Conservation (phyloP, 768 basidiomycete genomes). For the Boletus tomentosulus region DNA sequence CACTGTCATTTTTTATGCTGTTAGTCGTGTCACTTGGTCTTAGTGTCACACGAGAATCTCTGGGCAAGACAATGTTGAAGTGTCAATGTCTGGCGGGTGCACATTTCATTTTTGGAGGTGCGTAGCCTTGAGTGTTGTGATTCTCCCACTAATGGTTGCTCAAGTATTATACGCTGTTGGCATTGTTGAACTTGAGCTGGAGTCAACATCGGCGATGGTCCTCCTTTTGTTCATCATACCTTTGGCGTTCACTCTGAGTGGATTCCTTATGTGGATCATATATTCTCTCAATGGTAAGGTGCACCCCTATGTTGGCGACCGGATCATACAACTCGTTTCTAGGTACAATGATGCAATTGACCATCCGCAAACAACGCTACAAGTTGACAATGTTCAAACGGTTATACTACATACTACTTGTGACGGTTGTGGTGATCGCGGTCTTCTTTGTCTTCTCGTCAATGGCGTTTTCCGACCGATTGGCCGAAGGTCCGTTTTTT, state of each 20-base stretch:
- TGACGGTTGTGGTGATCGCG: constrained; percentile 74
- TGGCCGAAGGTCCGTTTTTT: constrained; percentile 70
- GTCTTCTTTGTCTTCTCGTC: constrained; percentile 93
- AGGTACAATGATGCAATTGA: constrained; percentile 88
- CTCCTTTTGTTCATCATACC: constrained; percentile 91
- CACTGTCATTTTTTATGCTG: constrained; percentile 92
- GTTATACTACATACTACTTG: constrained; percentile 80
- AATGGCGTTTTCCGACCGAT: constrained; percentile 84
- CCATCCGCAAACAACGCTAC: constrained; percentile 79
- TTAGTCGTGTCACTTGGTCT: constrained; percentile 89
- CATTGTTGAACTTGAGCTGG: constrained; percentile 88
- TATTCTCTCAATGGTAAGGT: constrained; percentile 77
- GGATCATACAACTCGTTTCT: constrained; percentile 13
- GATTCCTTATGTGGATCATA: constrained; percentile 95
- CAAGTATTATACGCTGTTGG: constrained; percentile 90
- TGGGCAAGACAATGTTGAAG: constrained; percentile 80
- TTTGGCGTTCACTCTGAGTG: constrained; percentile 90
- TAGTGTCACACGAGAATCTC: constrained; percentile 84
- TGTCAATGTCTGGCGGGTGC: constrained; percentile 77
- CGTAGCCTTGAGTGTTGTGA: constrained; percentile 22
- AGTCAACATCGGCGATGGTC: constrained; percentile 81
- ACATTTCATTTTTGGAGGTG: constrained; percentile 94
- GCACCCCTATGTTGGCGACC: not conserved
- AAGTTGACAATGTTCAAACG: constrained; percentile 86
- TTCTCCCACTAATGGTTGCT: constrained; percentile 8